Base-by-base conservation (phyloP, 441 rosid species). In the Gossypium aridum region DNA sequence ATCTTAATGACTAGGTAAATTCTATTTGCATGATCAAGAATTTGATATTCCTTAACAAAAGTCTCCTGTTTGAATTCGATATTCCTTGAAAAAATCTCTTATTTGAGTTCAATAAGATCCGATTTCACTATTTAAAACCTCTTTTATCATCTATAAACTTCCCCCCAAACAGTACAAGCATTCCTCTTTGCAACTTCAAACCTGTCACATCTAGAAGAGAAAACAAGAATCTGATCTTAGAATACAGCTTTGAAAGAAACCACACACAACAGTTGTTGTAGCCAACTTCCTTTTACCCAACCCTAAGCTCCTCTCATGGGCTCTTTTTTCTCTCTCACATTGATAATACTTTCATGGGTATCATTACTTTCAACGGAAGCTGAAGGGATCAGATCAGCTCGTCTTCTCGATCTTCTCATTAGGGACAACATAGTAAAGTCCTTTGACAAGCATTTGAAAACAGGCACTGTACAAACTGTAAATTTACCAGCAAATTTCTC, bases 401-500 rank as follows among this genome's bases (percentile, higher is more conserved):
- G 79, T 22, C 82, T 84, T 56, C 88, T 91, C 0, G 98, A 94
- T 84, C 92, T 90, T 57, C 81, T 88, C 64, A 88, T 91, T 53
- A 82, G 91, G 72, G 92, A 94, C 75, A 90, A 91, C 85, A 87
- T 90, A n/a, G 80, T 91, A 78, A 79, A 80, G 77, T 87, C 86
- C 84, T 88, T 81, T 68, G 76, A 75, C 84, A 77, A 62, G 25
- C 81, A 74, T 43, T 72, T 84, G 61, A 85, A 69, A 74, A 94
- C 98, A 64, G 97, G 97, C 4, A 78, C 56, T 13, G n/a, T 86
- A 4, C 91, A 89, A 43, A 66, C 85, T 17, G 85, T 89, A 23
- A n/a, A 75, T 31, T 81, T 92, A 65, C 97, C 98, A 0, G 83
- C 87, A 31, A 91, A 89, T 64, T 86, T 94, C 82, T 91, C 98